phyloP scores from a whole-genome alignment of 2,329 filamentous ascomycete species.

The Talaromyces sp. region DNA sequence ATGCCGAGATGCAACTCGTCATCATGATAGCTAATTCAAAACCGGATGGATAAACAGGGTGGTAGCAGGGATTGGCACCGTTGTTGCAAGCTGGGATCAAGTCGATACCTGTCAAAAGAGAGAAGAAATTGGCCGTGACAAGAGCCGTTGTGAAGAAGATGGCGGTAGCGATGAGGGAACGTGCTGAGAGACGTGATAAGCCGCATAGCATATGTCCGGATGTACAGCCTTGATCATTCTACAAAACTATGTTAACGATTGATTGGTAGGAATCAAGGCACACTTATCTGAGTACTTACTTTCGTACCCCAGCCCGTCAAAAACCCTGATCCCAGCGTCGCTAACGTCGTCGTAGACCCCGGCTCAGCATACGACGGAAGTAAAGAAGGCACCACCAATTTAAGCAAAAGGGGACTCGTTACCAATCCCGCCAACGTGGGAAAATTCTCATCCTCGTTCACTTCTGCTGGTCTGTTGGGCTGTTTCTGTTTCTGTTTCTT shows the following conservation, averaged over 20 bases:
- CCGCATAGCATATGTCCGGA: constrained; percentile 55
- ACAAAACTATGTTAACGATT: neutral
- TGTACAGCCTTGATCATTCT: constrained; percentile 49
- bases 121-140: constrained; percentile 36
- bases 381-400: constrained; percentile 40
- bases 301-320: constrained; percentile 51
- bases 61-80: constrained; percentile 41
- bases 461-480: neutral
- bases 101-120: constrained; percentile 23
- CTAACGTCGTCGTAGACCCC: constrained; percentile 24
- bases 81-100: constrained; percentile 38
- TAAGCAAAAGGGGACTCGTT: constrained; percentile 41
- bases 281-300: constrained; percentile 27
- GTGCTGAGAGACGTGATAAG: constrained; percentile 45
- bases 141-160: constrained; percentile 43
- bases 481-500: neutral
- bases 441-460: constrained; percentile 30
- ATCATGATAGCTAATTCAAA: constrained; percentile 33
- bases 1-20: constrained; percentile 25
- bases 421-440: constrained; percentile 45
- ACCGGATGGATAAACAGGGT: constrained; percentile 39
- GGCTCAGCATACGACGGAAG: constrained; percentile 40
- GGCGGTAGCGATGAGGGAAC: constrained; percentile 45
- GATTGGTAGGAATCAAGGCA: neutral
- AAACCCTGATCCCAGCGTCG: constrained; percentile 40